Base-by-base conservation (phyloP, 2,329 filamentous ascomycete genomes). In the Fusarium avenaceum region DNA sequence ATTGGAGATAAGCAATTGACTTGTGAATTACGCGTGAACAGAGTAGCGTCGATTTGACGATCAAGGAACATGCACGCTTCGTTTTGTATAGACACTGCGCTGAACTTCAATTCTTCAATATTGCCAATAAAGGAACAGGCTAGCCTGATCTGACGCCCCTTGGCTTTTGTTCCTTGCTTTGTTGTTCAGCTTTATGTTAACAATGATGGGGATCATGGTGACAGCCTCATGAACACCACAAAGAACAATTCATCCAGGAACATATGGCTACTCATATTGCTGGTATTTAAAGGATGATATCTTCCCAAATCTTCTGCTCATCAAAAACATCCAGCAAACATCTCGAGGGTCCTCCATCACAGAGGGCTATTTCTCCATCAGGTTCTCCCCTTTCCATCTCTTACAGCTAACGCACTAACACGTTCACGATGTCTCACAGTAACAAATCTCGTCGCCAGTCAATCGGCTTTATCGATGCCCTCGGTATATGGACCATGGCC, bases 381-480 rank as follows among this genome's bases (percentile, higher is more conserved):
- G 30, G n/a, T 42, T 33, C 1, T 30, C 17, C 35, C n/a, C 14
- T 17, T 48, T 20, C 13, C n/a, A 49, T 17, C 30, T 39, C 33
- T 38, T 38, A 33, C 54, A 30, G 30, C 35, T 46, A 35, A 63
- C 40, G 5, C 14, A 40, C 11, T 19, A 35, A 39, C 45, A 26
- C 33, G n/a, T 17, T 47, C 42, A 40, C 48, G 22, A 65, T 65
- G 63, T 4, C 49, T 40, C 28, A 14, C 19, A 54, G 30, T 24
- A 33, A 14, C 32, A 45, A 28, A 2, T 52, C 30, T 8, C 30
- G 7, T 13, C 53, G 44, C 8, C 22, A 35, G 14, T 42, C 45
- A 13, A 7, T 11, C 10, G 14, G 17, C 14, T 71, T 71, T 17
- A 33, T 71, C 2, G 67, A 69, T 14, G 42, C 57, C 8, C 40